Base-by-base conservation (phyloP, 1,284 basidiomycete genomes). In the Mrakiaceae sp. region DNA sequence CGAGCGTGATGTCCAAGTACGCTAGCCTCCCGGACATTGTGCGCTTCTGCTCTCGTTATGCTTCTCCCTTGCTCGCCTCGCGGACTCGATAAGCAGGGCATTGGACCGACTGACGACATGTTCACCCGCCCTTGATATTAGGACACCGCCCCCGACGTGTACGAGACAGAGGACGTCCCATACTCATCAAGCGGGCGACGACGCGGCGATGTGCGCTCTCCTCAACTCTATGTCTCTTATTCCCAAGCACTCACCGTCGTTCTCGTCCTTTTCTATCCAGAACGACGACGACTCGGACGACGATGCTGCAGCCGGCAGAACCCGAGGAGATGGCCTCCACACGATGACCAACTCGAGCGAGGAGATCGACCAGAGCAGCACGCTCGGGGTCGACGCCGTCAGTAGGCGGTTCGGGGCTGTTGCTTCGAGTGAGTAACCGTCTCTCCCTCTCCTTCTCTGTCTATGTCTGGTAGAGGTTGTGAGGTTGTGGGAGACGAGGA, bases 61-160 rank as follows among this genome's bases (percentile, higher is more conserved):
- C 55, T 43, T 10, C 48, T 50, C 16, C 12, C 16, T 47, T 59
- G 16, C 49, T 43, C 52, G 40, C 40, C 58, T 53, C 50, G 0
- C 14, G 14, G 14, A 14, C 52, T 11, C 2, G 27, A 27, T 10
- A 8, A 39, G 55, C 10, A 48, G 4, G n/a, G 42, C 51, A n/a
- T 47, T 51, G 49, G 46, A 47, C n/a, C 56, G 10, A 4, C 6
- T 8, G 53, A 39, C 55, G 7, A n/a, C 11, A 14, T 27, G 7
- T 14, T 16, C 40, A 2, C 16, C 12, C 40, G 54, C 40, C 27
- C 43, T 44, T 60, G 60, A 2, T 4, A 12, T 3, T 67, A 94
- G 90, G 90, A 94, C 74, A 89, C 88, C 7, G 90, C 89, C 1
- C 88, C 84, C 53, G 92, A 96, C 74, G 83, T 95, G 50, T 96